Percentiles rank a stretch among this genome's conserved stretches.
Evolutionary conservation across 2,329 filamentous ascomycete species (phyloP).

Genomic region (Parascedosporium putredinis): DNA sequence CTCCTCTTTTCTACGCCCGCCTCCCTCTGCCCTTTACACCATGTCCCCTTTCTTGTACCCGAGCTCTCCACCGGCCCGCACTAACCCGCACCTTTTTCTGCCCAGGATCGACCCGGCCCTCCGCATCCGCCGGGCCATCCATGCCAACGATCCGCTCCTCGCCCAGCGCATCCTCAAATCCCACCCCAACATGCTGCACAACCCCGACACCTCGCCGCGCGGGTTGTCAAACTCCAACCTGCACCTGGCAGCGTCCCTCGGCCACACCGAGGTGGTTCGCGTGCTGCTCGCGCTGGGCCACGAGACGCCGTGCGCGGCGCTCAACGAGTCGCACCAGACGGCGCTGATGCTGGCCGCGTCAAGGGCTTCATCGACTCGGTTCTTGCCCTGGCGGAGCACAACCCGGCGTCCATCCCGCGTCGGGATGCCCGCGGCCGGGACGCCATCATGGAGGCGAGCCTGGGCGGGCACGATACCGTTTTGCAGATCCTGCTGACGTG

Average conservation of each 20-base stretch:
- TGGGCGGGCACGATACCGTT: conserved; percentile 51
- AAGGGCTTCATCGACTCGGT: conserved; percentile 65
- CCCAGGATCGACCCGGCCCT: conserved; percentile 65
- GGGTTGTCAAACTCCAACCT: conserved; percentile 73
- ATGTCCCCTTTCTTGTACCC: not conserved
- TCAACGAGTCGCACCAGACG: conserved; percentile 73
- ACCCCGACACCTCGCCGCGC: conserved; percentile 60
- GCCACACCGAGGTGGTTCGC: conserved; percentile 57
- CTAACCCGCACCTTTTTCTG: not conserved
- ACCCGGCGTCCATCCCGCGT: conserved; percentile 52
- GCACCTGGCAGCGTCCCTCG: conserved; percentile 68
- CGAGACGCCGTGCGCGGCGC: conserved; percentile 59
- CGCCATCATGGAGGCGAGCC: conserved; percentile 57
- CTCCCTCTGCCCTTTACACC: too few species aligned
- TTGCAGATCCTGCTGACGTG: conserved; percentile 56
- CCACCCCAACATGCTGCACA: conserved; percentile 62
- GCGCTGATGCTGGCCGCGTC: conserved; percentile 68
- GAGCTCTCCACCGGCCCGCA: not conserved
- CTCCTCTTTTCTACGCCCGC: too few species aligned
- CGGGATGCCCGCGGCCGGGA: conserved; percentile 60
- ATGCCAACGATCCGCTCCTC: conserved; percentile 60
- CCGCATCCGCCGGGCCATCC: conserved; percentile 73
- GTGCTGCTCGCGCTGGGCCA: conserved; percentile 66
- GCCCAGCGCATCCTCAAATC: conserved; percentile 66
- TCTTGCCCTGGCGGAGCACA: conserved; percentile 55